Base-by-base conservation (phyloP, 164 flowering plant species). In the Stephania japonica region DNA sequence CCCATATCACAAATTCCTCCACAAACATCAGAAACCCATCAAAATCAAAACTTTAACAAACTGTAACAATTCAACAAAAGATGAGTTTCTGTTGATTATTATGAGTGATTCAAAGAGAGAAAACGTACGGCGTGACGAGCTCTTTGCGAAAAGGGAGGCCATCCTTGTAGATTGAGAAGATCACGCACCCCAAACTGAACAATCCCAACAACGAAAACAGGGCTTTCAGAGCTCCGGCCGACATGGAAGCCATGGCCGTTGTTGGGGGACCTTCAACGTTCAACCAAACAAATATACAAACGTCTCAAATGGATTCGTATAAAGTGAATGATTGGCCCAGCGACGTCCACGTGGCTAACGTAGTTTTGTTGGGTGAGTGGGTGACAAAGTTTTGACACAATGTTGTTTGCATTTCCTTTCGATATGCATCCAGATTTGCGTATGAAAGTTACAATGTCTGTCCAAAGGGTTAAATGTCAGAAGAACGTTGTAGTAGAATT, bases 71-170 rank as follows among this genome's bases (percentile, higher is more conserved):
- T n/a, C 2, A 59, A 59, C 4, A 18, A 32, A 32, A 32, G 38
- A 6, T 59, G 23, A 16, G 19, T 4, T 59, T 16, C 4, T 16
- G n/a, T 16, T 59, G 7, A 14, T 14, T 59, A 14, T 14, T 7
- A 16, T 16, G 7, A 67, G 47, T 16, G 70, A 1, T 19, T 14
- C 19, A 18, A 9, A 42, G 70, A 47, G 19, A 23, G 18, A 44
- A 12, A 6, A 50, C 76, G 66, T 84, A 90, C 94, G 91, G 94
- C 7, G 88, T 85, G 75, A 90, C 85, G 75, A 87, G 85, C 23
- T 88, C 87, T 68, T 23, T 81, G 70, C 92, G 92, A 71, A 87
- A 87, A 47, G 95, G 95, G 42, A 81, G 80, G 44, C 95, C 95
- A 71, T 88, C 91, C 21, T 53, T 75, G 75, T 44, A 41, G 77